Evolutionary conservation across 164 flowering plant genomes (phyloP), one percentile per base, ranked within the genome.

Genomic region (Liquidambar formosana): DNA sequence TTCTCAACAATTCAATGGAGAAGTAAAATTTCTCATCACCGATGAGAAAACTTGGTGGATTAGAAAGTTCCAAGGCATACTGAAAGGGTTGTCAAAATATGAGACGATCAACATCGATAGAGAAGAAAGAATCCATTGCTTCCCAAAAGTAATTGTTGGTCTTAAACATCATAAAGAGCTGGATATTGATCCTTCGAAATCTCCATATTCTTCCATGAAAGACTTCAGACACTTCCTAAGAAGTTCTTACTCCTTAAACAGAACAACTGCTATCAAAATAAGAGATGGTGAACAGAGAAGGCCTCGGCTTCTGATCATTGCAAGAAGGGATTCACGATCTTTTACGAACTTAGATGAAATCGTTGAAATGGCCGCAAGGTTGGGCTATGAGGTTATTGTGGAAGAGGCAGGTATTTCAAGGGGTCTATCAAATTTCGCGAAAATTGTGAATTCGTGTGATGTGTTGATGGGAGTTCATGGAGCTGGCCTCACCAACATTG

Each of bases 391-490:
- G 21, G 94, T 90, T 0, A 70, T 82, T 5, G 78, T 80, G 0
- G 74, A 77, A 0, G 96, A 94, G 71, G 81, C 87, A 0, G 61
- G 64, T 3, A 0, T 27, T 4, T 14, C 38, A 2, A 23, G 63
- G 8, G 65, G 70, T 64, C 3, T 84, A 10, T 15, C 84, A 1
- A 64, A 63, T 28, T 77, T 86, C 19, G 83, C 93, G 0, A 64
- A 75, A 10, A 28, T 83, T 0, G 89, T 89, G 64, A 94, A 90
- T 53, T 90, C 96, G 1, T 87, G 93, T 47, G 96, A 90, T 66
- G 92, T 88, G 33, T 21, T 94, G 80, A 61, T 92, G 80, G 98
- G 93, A 28, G 86, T 92, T 27, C 98, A 94, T 76, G 98, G 98
- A 16, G 98, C 98, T 25, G 98, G 96, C 1, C 76, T 94, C 10